These are phyloP conservation scores for Mucor indicus DNA, from an alignment of 371 early-diverging fungal genomes.

Conservation along the genomic window DNA sequence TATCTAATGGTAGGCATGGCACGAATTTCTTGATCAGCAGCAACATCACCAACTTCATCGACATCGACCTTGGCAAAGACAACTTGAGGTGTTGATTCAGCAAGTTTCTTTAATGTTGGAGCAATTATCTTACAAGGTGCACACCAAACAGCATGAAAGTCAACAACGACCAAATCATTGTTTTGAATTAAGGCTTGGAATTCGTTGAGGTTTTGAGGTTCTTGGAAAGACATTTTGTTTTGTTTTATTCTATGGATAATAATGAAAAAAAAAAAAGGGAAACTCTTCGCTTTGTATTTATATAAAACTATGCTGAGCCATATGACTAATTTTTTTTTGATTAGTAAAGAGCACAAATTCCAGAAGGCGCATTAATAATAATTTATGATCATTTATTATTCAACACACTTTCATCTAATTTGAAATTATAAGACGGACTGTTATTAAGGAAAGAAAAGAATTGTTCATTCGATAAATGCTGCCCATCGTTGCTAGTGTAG, in stretches of 20 bases:
- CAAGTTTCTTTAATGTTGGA: slow-evolving; percentile 65
- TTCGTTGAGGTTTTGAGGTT: slow-evolving; percentile 28
- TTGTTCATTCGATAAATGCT: slow-evolving; percentile 13
- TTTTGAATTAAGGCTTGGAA: slow-evolving; percentile 27
- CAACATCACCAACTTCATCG: slow-evolving; percentile 74
- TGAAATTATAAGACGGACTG: slow-evolving; percentile 10
- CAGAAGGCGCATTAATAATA: no score
- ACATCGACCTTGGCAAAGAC: slow-evolving; percentile 85
- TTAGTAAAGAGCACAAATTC: no score
- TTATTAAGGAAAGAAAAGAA: slow-evolving; percentile 7
- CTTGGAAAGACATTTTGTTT: slow-evolving; percentile 10
- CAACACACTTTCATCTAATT: slow-evolving; percentile 3
- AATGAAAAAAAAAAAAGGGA: slow-evolving; percentile 4
- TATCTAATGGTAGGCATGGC: slow-evolving; percentile 94
- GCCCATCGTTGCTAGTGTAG: no score
- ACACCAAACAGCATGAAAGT: slow-evolving; percentile 72
- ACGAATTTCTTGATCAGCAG: slow-evolving; percentile 59
- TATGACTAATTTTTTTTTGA: no score
- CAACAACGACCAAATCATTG: slow-evolving; percentile 50
- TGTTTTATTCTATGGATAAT: no score
- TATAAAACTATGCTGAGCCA: no score
- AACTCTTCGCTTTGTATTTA: no score
- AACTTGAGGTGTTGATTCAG: slow-evolving; percentile 50
- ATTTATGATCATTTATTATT: no score
- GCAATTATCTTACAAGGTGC: slow-evolving; percentile 89